phyloP scores from a whole-genome alignment of 2,329 filamentous ascomycete genomes.

The Pseudocercospora eumusae region DNA sequence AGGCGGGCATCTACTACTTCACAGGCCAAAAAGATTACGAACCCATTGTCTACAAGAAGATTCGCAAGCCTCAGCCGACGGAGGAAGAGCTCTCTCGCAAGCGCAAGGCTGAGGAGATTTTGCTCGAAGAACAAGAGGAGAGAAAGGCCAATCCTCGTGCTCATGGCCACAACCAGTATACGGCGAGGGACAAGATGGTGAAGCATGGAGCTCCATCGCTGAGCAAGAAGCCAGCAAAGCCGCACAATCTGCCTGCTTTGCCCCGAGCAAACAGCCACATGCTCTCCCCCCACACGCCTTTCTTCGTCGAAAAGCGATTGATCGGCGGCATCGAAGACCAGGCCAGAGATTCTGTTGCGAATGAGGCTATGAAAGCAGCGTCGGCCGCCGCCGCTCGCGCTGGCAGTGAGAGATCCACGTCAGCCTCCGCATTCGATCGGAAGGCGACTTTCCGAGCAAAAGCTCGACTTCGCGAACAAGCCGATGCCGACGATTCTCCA shows the following conservation, averaged over 20 bases:
- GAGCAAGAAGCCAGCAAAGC: constrained; percentile 20
- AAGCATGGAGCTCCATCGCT: constrained; percentile 33
- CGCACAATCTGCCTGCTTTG: constrained; percentile 17
- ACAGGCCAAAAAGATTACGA: constrained; percentile 33
- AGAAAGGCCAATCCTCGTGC: constrained; percentile 23
- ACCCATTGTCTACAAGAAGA: constrained; percentile 29
- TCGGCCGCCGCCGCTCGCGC: background rate
- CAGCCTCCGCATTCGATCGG: background rate
- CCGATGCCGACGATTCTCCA: background rate
- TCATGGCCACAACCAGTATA: constrained; percentile 37
- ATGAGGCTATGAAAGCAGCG: constrained; percentile 1
- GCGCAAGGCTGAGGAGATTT: constrained; percentile 20
- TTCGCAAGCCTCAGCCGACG: constrained; percentile 13
- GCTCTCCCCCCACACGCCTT: constrained; percentile 11
- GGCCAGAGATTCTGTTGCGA: constrained; percentile 11
- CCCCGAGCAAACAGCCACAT: constrained; percentile 13
- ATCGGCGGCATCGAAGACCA: constrained; percentile 14
- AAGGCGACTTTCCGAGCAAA: background rate
- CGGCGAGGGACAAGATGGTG: constrained; percentile 33
- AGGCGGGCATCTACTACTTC: constrained; percentile 34
- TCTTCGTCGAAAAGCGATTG: constrained; percentile 14
- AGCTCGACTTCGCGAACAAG: background rate
- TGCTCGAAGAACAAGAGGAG: constrained; percentile 21
- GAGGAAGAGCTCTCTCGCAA: constrained; percentile 19
- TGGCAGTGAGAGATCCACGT: background rate